Evolutionary conservation across 2,329 filamentous ascomycete species (phyloP).

Genomic region (Paramyrothecium sp.): DNA sequence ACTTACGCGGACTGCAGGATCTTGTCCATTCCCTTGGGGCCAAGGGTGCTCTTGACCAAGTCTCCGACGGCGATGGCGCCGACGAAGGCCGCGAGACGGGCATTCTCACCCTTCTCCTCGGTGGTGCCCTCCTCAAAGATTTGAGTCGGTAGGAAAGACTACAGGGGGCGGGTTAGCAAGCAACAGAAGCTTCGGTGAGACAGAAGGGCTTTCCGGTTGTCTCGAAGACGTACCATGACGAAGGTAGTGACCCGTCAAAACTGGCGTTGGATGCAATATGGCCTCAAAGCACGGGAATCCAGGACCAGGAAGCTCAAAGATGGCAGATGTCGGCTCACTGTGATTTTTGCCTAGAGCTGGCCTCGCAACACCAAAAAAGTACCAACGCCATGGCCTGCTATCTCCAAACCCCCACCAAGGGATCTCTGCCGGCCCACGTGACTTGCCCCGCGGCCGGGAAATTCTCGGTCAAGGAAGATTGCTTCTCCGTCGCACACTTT

Average conservation of each 20-base stretch:
- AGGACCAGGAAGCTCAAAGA: not conserved
- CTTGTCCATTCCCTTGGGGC: constrained; percentile 99
- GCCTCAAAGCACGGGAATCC: not conserved
- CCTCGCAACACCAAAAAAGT: constrained; percentile 2
- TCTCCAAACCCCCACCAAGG: constrained; percentile 20
- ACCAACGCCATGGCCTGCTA: not conserved
- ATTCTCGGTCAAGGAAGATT: constrained; percentile 33
- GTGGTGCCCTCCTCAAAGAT: constrained; percentile 97
- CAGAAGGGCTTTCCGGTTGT: not conserved
- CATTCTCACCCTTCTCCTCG: constrained; percentile 99
- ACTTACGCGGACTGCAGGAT: constrained; percentile 91
- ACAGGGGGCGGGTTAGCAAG: constrained; percentile 22
- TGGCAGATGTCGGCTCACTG: not conserved
- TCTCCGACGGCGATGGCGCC: constrained; percentile 98
- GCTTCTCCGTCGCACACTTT: constrained; percentile 41
- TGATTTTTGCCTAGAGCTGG: not conserved
- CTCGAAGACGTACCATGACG: not conserved
- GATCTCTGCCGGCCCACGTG: constrained; percentile 28
- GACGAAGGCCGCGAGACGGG: constrained; percentile 95
- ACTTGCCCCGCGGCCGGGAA: constrained; percentile 36
- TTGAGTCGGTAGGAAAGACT: constrained; percentile 84
- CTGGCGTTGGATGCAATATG: not conserved
- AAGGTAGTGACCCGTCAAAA: not conserved
- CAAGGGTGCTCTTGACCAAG: constrained; percentile 93
- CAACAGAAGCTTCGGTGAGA: not conserved